Evolutionary conservation across 208 protist genomes (phyloP).

Genomic region (Herpetomonas muscarum): DNA sequence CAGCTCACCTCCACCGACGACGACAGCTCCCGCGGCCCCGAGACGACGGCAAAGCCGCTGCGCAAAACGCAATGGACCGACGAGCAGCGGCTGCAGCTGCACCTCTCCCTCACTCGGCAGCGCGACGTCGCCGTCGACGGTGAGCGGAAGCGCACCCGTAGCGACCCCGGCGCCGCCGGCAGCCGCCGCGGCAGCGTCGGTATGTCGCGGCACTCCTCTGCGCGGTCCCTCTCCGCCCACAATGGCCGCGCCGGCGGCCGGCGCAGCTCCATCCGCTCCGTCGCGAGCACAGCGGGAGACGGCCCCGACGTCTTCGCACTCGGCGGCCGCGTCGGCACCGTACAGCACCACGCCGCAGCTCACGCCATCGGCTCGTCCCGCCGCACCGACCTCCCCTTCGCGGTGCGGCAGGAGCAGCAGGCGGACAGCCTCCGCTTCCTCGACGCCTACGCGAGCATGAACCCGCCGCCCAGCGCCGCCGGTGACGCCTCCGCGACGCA

Average conservation of each 20-base stretch:
- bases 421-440: slow-evolving; percentile 66
- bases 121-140: slow-evolving; percentile 56
- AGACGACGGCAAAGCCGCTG: slow-evolving; percentile 12
- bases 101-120: slow-evolving; percentile 83
- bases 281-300: neutral
- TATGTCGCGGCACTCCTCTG: neutral
- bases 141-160: slow-evolving; percentile 45
- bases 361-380: slow-evolving; percentile 61
- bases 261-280: neutral
- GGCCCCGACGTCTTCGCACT: slow-evolving; percentile 61
- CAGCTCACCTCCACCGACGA: slow-evolving; percentile 11
- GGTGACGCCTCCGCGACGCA: slow-evolving; percentile 33
- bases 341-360: slow-evolving; percentile 72
- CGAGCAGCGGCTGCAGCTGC: slow-evolving; percentile 85
- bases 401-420: slow-evolving; percentile 67
- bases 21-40: slow-evolving; percentile 4
- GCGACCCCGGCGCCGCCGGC: slow-evolving; percentile 23
- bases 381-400: slow-evolving; percentile 50
- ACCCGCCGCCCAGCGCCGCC: slow-evolving; percentile 9
- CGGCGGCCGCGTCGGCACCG: slow-evolving; percentile 63
- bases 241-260: too few species aligned
- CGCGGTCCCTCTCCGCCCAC: neutral
- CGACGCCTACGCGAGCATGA: slow-evolving; percentile 44
- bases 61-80: slow-evolving; percentile 70
- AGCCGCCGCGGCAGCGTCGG: slow-evolving; percentile 11